Evolutionary conservation across 2,329 filamentous ascomycete species (phyloP).

Genomic region (Cordyceps cateniannulata): DNA sequence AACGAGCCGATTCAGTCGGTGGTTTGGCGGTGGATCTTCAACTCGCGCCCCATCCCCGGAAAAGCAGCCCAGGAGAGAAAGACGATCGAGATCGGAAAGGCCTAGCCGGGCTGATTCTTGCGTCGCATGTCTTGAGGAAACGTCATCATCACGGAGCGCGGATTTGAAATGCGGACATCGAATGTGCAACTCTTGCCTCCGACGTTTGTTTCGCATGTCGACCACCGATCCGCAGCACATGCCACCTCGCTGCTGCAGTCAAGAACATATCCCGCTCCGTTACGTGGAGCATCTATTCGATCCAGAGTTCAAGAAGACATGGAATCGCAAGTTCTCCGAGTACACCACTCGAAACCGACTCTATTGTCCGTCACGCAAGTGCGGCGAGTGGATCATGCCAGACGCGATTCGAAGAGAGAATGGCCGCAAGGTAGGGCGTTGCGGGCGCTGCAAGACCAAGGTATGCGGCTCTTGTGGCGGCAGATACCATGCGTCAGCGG

Average conservation of each 20-base stretch:
- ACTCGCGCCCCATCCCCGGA: constrained; percentile 22
- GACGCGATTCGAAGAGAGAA: constrained; percentile 54
- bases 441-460: constrained; percentile 63
- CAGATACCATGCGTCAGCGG: constrained; percentile 62
- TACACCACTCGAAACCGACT: constrained; percentile 67
- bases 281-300: constrained; percentile 74
- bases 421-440: constrained; percentile 61
- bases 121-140: constrained; percentile 64
- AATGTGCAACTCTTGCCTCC: constrained; percentile 74
- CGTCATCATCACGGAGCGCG: constrained; percentile 56
- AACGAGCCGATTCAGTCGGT: constrained; percentile 22
- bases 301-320: constrained; percentile 64
- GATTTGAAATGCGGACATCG: constrained; percentile 73
- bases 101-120: constrained; percentile 51
- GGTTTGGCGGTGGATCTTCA: constrained; percentile 21
- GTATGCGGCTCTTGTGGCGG: constrained; percentile 69
- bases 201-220: constrained; percentile 67
- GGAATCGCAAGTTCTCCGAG: constrained; percentile 77
- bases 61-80: constrained; percentile 14
- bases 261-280: constrained; percentile 65
- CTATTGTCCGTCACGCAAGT: constrained; percentile 68
- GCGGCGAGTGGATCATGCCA: constrained; percentile 75
- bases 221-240: constrained; percentile 72
- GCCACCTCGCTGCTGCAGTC: constrained; percentile 76
- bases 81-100: constrained; percentile 9